Base-by-base conservation (phyloP, 1,284 basidiomycete genomes). In the Anthracocystis panici-leucophaei region DNA sequence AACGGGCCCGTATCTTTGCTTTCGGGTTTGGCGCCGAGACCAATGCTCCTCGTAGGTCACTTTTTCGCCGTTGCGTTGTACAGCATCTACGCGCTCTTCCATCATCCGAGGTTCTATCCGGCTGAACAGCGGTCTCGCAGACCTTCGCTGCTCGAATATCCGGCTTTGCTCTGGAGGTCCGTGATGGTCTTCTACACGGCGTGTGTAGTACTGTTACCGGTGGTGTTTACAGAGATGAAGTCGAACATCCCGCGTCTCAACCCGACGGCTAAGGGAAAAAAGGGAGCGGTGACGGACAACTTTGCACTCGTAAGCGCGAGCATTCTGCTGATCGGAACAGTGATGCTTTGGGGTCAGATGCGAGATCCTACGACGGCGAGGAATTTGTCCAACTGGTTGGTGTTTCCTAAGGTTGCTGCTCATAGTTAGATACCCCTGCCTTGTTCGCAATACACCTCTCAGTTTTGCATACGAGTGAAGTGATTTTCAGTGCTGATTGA, bases 21-120 rank as follows among this genome's bases (percentile, higher is more conserved):
- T n/a, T 80, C 70, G 3, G 76, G 87, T 11, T 80, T 96, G 58
- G 88, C 90, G 2, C 92, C 93, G 1, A 91, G 91, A 21, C 93
- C 94, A 0, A 75, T 90, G 27, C 86, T 94, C 42, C 90, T 99
- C 27, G 91, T 92, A 79, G 91, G 90, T 79, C 96, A 99, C 88
- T 99, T 99, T 87, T 99, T 97, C 88, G 88, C 89, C 27, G 96
- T 99, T 71, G 96, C 96, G 0, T 90, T 99, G 74, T 98, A 97
- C 87, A 90, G 92, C 12, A 93, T 96, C 81, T 96, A 91, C 89
- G 88, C 92, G 46, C 88, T 97, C 85, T 93, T 97, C 86, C 91
- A 90, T 1, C 75, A 71, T 42, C 73, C 66, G 12, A 49, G 60
- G 3, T 63, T 46, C 50, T 71, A 67, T 51, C 38, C 46, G 3